phyloP scores from a whole-genome alignment of 768 basidiomycete species.

The Boletellus ananas region DNA sequence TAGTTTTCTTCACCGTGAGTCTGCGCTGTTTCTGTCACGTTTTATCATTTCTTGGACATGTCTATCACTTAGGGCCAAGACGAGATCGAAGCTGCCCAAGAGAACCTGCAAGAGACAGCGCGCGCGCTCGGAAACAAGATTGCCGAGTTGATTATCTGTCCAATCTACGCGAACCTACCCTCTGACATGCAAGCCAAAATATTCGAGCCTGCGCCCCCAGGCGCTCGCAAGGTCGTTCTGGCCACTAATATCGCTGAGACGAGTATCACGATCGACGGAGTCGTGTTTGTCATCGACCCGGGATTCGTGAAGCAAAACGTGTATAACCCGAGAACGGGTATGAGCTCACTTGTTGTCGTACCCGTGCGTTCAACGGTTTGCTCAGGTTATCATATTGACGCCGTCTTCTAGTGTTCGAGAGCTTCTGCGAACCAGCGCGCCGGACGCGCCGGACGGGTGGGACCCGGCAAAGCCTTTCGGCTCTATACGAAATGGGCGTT shows the following conservation, averaged over 20 bases:
- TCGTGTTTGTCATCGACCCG: constrained; percentile 98
- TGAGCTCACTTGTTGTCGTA: constrained; percentile 95
- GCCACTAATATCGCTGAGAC: constrained; percentile 99
- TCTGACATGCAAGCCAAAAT: constrained; percentile 99
- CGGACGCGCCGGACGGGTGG: constrained; percentile 95
- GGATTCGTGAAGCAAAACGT: constrained; percentile 99
- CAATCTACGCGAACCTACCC: constrained; percentile 98
- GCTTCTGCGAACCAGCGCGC: constrained; percentile 98
- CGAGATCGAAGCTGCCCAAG: constrained; percentile 96
- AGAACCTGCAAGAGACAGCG: constrained; percentile 93
- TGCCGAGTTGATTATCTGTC: constrained; percentile 89
- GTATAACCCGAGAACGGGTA: constrained; percentile 97
- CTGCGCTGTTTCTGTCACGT: not conserved
- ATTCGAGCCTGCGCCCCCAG: constrained; percentile 96
- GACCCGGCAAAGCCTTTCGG: constrained; percentile 97
- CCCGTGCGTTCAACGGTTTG: constrained; percentile 57
- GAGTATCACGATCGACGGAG: constrained; percentile 98
- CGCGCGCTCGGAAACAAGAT: constrained; percentile 95
- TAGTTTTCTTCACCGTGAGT: constrained; percentile 92
- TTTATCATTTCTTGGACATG: not conserved
- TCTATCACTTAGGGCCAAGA: constrained; percentile 72
- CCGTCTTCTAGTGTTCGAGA: constrained; percentile 70
- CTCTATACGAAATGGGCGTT: constrained; percentile 99
- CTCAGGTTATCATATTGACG: constrained; percentile 1
- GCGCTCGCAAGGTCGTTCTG: constrained; percentile 94